phyloP scores from a whole-genome alignment of 2,329 filamentous ascomycete genomes.

The Epichloe aotearoae region DNA sequence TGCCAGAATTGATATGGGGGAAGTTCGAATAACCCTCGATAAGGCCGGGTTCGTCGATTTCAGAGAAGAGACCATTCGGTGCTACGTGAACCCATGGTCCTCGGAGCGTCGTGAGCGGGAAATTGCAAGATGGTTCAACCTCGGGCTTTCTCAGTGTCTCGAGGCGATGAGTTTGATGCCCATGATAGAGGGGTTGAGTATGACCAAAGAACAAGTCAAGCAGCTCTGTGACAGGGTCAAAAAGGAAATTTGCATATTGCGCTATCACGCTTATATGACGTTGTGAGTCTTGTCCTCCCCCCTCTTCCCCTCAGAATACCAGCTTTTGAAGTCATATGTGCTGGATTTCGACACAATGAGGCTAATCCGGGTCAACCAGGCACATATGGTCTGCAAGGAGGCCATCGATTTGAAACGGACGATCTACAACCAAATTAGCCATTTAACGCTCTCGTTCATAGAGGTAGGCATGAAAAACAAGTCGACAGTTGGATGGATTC shows the following conservation, averaged over 20 bases:
- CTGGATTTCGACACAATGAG: neutral
- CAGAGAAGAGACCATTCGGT: slow-evolving; percentile 50
- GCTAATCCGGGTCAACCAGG: slow-evolving; percentile 7
- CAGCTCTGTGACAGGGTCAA: slow-evolving; percentile 50
- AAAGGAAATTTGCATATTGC: slow-evolving; percentile 54
- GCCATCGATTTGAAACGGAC: neutral
- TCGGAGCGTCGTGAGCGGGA: slow-evolving; percentile 48
- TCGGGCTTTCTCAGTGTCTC: slow-evolving; percentile 60
- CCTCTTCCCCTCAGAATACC: no score
- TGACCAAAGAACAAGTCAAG: slow-evolving; percentile 45
- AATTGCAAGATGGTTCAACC: slow-evolving; percentile 72
- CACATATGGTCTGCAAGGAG: slow-evolving; percentile 13
- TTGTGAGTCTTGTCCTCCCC: slow-evolving; percentile 43
- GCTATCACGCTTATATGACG: slow-evolving; percentile 59
- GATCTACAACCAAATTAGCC: no score
- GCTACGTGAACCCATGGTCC: slow-evolving; percentile 66
- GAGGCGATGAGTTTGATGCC: slow-evolving; percentile 62
- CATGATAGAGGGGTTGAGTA: slow-evolving; percentile 40
- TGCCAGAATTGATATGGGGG: slow-evolving; percentile 39
- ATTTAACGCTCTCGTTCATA: no score
- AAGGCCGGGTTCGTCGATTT: slow-evolving; percentile 70
- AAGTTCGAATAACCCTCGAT: slow-evolving; percentile 47
- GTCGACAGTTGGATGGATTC: no score
- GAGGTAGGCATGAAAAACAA: no score
- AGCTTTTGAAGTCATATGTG: neutral